These are phyloP conservation scores for Phytopythium litorale DNA, from an alignment of 352 stramenopile genomes.

Conservation along the genomic window DNA sequence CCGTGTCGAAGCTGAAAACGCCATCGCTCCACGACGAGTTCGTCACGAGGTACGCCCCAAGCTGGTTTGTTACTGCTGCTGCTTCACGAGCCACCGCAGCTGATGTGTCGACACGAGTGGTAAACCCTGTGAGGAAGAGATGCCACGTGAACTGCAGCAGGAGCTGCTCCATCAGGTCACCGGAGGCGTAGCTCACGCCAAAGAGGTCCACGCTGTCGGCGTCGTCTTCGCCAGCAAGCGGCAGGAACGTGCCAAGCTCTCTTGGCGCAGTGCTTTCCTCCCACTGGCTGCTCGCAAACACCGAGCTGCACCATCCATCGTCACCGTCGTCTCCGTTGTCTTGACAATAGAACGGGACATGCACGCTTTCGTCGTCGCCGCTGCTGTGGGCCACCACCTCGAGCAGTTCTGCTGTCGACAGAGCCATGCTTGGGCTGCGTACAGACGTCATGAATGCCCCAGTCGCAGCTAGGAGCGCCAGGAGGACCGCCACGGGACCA, in stretches of 20 bases:
- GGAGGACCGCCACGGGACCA: slow-evolving; percentile 19
- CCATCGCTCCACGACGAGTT: slow-evolving; percentile 5
- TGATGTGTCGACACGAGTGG: slow-evolving; percentile 10
- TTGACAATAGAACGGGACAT: slow-evolving; percentile 10
- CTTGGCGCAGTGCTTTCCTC: not conserved
- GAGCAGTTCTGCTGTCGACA: not conserved
- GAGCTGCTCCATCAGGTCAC: not conserved
- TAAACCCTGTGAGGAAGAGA: slow-evolving; percentile 11
- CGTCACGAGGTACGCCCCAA: slow-evolving; percentile 24
- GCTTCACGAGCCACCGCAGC: not conserved
- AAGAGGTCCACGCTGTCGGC: slow-evolving; percentile 5
- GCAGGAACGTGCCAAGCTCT: not conserved
- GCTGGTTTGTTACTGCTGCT: slow-evolving; percentile 12
- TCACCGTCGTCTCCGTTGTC: not conserved
- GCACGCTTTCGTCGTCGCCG: not conserved
- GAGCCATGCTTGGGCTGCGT: slow-evolving; percentile 1
- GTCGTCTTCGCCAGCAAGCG: not conserved
- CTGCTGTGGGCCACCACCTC: not conserved
- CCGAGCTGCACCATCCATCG: slow-evolving; percentile 7
- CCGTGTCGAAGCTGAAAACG: slow-evolving; percentile 23
- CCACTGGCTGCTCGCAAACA: slow-evolving; percentile 2
- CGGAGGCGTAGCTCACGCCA: not conserved
- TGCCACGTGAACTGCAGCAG: slow-evolving; percentile 2
- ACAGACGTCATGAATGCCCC: slow-evolving; percentile 18
- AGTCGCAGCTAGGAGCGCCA: slow-evolving; percentile 18